phyloP scores from a whole-genome alignment of 768 basidiomycete genomes.

The Panaeolus cyanescens region DNA sequence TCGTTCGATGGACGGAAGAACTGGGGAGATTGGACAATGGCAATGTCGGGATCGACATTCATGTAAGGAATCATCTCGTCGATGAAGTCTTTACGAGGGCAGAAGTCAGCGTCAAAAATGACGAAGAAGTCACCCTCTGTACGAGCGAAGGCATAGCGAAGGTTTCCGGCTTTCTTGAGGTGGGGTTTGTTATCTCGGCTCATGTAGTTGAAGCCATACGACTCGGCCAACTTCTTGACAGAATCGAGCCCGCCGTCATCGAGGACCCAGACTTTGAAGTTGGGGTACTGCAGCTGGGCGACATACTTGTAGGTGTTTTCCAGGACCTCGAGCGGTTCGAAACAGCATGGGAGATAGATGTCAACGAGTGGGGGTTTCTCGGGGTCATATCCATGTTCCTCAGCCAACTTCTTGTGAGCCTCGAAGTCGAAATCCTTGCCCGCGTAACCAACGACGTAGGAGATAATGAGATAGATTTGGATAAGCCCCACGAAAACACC shows the following conservation, averaged over 20 bases:
- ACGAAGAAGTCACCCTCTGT: slow-evolving; percentile 30
- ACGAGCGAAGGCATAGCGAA: slow-evolving; percentile 26
- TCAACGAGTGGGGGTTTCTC: slow-evolving; percentile 25
- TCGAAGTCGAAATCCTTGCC: slow-evolving; percentile 25
- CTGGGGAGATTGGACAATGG: slow-evolving; percentile 30
- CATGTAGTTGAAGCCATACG: slow-evolving; percentile 27
- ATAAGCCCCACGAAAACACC: slow-evolving; percentile 23
- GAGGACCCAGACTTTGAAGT: slow-evolving; percentile 26
- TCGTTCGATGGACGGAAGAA: slow-evolving; percentile 24
- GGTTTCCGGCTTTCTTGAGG: slow-evolving; percentile 29
- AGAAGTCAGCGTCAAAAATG: slow-evolving; percentile 31
- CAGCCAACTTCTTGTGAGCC: slow-evolving; percentile 19
- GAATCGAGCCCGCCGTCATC: slow-evolving; percentile 26
- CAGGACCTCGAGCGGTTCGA: slow-evolving; percentile 28
- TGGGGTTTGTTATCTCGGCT: slow-evolving; percentile 25
- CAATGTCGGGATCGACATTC: slow-evolving; percentile 21
- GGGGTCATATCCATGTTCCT: slow-evolving; percentile 15
- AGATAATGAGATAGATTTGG: slow-evolving; percentile 23
- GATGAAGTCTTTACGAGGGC: slow-evolving; percentile 27
- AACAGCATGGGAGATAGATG: slow-evolving; percentile 29
- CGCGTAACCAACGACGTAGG: slow-evolving; percentile 23
- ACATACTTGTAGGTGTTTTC: slow-evolving; percentile 33
- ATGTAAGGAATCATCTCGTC: slow-evolving; percentile 25
- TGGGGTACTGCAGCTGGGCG: slow-evolving; percentile 24
- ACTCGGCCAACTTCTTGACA: slow-evolving; percentile 22